A percentile compares a stretch with the other conserved stretches of the same genome.
phyloP scores from a whole-genome alignment of 2,329 filamentous ascomycete species.

The Mycosphaerella arachidis region DNA sequence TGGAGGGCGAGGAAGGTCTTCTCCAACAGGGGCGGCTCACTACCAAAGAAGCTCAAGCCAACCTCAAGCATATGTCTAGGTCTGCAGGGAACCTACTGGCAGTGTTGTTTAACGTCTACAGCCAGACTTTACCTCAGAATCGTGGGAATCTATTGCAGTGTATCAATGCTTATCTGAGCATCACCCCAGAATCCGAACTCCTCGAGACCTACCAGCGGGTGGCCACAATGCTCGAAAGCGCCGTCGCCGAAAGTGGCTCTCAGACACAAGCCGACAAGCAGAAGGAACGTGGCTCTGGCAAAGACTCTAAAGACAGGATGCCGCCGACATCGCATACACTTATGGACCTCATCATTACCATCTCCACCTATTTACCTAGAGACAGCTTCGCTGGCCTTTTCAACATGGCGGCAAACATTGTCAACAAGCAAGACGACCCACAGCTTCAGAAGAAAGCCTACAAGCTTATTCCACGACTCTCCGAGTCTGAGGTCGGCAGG shows the following conservation, averaged over 20 bases:
- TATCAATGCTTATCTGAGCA: slow-evolving; percentile 90
- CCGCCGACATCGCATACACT: slow-evolving; percentile 90
- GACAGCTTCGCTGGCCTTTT: slow-evolving; percentile 83
- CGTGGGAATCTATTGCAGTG: slow-evolving; percentile 87
- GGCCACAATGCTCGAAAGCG: slow-evolving; percentile 72
- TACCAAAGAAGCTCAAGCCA: slow-evolving; percentile 69
- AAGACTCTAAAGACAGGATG: slow-evolving; percentile 63
- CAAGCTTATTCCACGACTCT: slow-evolving; percentile 89
- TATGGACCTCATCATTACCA: slow-evolving; percentile 95
- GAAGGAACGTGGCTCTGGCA: slow-evolving; percentile 44
- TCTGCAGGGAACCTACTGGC: slow-evolving; percentile 87
- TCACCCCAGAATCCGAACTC: slow-evolving; percentile 60
- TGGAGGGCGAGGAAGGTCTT: slow-evolving; percentile 66
- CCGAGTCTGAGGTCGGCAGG: slow-evolving; percentile 72
- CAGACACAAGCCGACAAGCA: slow-evolving; percentile 62
- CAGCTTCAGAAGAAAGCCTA: slow-evolving; percentile 99
- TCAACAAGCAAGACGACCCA: slow-evolving; percentile 76
- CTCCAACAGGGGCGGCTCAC: slow-evolving; percentile 74
- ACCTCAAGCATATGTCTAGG: slow-evolving; percentile 71
- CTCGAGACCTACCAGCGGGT: slow-evolving; percentile 86
- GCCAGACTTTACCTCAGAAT: slow-evolving; percentile 87
- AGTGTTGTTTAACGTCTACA: slow-evolving; percentile 98
- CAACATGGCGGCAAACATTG: slow-evolving; percentile 75
- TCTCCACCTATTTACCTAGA: slow-evolving; percentile 85
- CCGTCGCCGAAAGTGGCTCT: slow-evolving; percentile 57